Evolutionary conservation across 2,329 filamentous ascomycete genomes (phyloP), one percentile per base, ranked within the genome.

Genomic region (Claviceps citrina): DNA sequence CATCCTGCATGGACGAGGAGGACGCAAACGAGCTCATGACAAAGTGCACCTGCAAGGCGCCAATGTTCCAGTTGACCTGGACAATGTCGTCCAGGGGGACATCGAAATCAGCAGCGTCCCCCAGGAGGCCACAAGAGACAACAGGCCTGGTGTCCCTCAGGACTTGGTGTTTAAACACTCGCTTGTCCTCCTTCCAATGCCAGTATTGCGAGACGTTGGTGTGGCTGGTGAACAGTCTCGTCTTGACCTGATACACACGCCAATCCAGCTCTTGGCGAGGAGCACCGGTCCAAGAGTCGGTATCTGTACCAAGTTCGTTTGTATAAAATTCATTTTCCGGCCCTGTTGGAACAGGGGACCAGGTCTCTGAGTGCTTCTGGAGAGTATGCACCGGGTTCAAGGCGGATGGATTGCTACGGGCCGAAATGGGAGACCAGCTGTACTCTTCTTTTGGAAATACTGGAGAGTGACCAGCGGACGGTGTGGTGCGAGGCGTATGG

Each of bases 141-240:
- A 61, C 58, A 12, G 64, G 64, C 15, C 57, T 41, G 3, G 61
- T 57, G 13, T 67, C 61, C 33, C 62, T 63, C 4, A 74, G 59
- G 1, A 73, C 65, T 48, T 73, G 70, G 46, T 74, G 71, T 55
- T 73, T 66, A 39, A 74, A 68, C 12, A 59, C 48, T 15, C 49
- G 57, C 6, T 51, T 49, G 24, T 60, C 51, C 7, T 56, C 56
- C 3, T 65, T 48, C 64, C 65, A 74, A 37, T 68, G 68, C 68
- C 68, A 71, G 54, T 73, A 74, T 49, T 75, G 71, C 10, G 67
- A 72, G 5, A 70, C 65, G 10, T 58, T 49, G 2, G 58, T 53
- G 39, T 65, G 66, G 18, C 64, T 70, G 1, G 68, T 66, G 38
- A 65, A 59, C 9, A 57, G 46, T 12, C 57, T 54, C 3, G 66